phyloP scores from a whole-genome alignment of 495 filamentous ascomycete species.

The Symbiotaphrina buchneri region DNA sequence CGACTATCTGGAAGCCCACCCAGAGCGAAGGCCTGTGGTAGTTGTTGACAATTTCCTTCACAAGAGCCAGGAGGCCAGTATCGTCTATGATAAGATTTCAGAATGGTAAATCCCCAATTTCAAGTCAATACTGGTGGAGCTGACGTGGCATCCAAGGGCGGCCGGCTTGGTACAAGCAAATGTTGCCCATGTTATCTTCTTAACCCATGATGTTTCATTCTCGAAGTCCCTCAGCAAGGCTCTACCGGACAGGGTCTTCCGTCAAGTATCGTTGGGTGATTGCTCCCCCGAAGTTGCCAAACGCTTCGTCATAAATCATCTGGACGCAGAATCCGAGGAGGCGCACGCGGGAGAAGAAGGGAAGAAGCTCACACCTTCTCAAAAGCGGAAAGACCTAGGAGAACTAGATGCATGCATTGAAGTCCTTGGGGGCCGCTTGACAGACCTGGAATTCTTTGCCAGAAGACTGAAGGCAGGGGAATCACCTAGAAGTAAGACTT shows the following conservation, averaged over 20 bases:
- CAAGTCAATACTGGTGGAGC: neutral
- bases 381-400: conserved; percentile 19
- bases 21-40: conserved; percentile 62
- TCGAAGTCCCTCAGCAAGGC: conserved; percentile 72
- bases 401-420: conserved; percentile 70
- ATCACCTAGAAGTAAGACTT: conserved; percentile 34
- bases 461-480: conserved; percentile 82
- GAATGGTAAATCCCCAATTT: conserved; percentile 31
- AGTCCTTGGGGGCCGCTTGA: conserved; percentile 68
- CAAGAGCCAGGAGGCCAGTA: conserved; percentile 41
- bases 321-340: conserved; percentile 26
- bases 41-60: conserved; percentile 91
- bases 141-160: conserved; percentile 21
- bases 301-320: conserved; percentile 68
- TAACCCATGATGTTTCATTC: conserved; percentile 82
- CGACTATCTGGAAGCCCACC: conserved; percentile 80
- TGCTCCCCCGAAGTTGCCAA: conserved; percentile 70
- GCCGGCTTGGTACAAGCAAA: conserved; percentile 72
- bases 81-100: conserved; percentile 77
- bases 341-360: conserved; percentile 14
- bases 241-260: conserved; percentile 78
- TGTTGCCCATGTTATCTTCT: conserved; percentile 85
- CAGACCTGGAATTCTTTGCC: conserved; percentile 81
- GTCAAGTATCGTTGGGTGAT: conserved; percentile 64
- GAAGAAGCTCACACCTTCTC: conserved; percentile 14